These are phyloP conservation scores for Leccinum subgranulosum DNA, from an alignment of 768 basidiomycete species.

Conservation along the genomic window DNA sequence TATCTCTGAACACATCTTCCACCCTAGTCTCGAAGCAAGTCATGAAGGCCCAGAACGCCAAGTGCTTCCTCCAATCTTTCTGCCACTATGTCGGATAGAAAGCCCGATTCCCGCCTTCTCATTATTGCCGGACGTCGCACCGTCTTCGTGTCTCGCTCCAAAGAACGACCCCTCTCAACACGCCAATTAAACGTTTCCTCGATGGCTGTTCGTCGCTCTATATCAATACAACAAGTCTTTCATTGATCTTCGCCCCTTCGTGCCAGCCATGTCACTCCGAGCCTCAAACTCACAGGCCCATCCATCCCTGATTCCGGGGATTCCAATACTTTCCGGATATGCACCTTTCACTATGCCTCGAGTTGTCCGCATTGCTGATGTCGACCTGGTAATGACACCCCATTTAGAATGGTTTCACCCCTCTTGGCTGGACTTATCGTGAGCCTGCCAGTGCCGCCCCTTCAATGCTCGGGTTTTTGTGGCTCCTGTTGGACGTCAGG, in stretches of 20 bases:
- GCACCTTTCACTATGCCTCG: slow-evolving; percentile 11
- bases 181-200: slow-evolving; percentile 24
- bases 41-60: background rate
- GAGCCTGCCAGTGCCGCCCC: background rate
- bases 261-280: slow-evolving; percentile 2
- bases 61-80: background rate
- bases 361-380: slow-evolving; percentile 20
- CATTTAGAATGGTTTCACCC: slow-evolving; percentile 9
- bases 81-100: background rate
- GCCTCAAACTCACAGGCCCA: background rate
- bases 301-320: slow-evolving; percentile 5
- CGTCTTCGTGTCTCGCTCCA: background rate
- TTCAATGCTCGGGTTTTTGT: background rate
- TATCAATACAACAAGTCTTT: background rate
- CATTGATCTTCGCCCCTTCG: slow-evolving; percentile 6
- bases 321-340: background rate
- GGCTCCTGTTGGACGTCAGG: background rate
- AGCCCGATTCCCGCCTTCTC: background rate
- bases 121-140: background rate
- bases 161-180: slow-evolving; percentile 4
- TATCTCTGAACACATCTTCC: background rate
- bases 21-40: background rate
- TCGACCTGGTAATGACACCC: background rate
- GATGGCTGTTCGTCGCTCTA: slow-evolving; percentile 17
- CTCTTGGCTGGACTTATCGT: slow-evolving; percentile 3